Base-by-base conservation (phyloP, 495 filamentous ascomycete genomes). In the Amphirosellinia nigrospora region DNA sequence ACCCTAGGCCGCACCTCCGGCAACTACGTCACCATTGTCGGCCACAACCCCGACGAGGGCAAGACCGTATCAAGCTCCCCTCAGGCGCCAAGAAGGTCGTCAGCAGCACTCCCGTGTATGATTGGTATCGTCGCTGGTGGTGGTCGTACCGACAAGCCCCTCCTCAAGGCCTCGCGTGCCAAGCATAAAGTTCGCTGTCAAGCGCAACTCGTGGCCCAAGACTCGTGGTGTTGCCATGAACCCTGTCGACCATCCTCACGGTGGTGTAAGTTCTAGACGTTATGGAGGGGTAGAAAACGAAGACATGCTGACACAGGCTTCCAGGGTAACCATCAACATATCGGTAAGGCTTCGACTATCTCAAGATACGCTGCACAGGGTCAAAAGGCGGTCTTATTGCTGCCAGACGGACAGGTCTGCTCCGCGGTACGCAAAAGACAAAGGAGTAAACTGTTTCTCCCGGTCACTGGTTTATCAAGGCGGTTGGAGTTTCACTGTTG, bases 221-320 rank as follows among this genome's bases (percentile, higher is more conserved):
- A 99, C 96, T 89, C 94, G 96, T 94, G 96, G 96, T 96, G 96
- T 99, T 89, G 96, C 96, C 83, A 99, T 99, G 96, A 99, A 99
- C 87, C 96, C 96, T 74, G 96, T 99, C 77, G 96, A 99, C 87
- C 96, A 98, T 91, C 96, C 96, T 87, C 96, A 99, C 93, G 96
- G 96, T 92, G 85, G 86, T 85, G 83, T 85, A 83, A 81, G 80
- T 82, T 70, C 39, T 53, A 56, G 30, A 60, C 45, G 48, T 50
- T 19, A 58, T 50, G 46, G 39, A 5, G 30, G 10, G 5, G 32
- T 45, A 9, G 21, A 34, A 16, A n/a, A 46, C 28, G 26, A 4
- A 39, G 38, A 48, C 28, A 63, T 69, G 69, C 83, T 85, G 74
- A 85, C 80, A 77, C 61, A 30, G 11, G 58, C 52, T 70, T 50